These are phyloP conservation scores for Entomortierella lignicola DNA, from an alignment of 192 early-diverging fungal species.

Conservation along the genomic window DNA sequence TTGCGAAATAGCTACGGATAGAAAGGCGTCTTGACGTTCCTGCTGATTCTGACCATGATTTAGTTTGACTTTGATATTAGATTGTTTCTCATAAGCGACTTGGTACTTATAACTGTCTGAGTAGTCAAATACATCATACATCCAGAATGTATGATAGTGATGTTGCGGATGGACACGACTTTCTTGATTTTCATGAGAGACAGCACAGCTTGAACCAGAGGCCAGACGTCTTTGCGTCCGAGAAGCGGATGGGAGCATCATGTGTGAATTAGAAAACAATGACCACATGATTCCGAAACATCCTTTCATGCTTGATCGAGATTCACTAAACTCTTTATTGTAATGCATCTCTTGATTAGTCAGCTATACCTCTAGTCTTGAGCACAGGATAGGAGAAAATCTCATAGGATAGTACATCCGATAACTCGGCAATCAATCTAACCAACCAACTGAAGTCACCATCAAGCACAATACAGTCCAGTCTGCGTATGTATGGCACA, in stretches of 20 bases:
- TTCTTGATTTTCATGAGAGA: not conserved
- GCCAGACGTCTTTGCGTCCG: not conserved
- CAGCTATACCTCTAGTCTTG: constrained; percentile 20
- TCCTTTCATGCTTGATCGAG: constrained; percentile 10
- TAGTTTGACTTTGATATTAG: constrained; percentile 5
- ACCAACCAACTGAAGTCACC: constrained; percentile 17
- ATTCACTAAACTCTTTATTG: constrained; percentile 12
- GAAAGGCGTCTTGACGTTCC: not conserved
- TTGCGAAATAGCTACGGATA: no score
- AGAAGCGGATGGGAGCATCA: not conserved
- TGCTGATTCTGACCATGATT: not conserved
- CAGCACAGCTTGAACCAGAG: not conserved
- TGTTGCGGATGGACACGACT: not conserved
- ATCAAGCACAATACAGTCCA: constrained; percentile 10
- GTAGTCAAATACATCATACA: constrained; percentile 2
- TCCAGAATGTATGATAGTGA: not conserved
- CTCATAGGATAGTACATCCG: constrained; percentile 14
- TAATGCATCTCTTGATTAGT: constrained; percentile 6
- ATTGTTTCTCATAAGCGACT: not conserved
- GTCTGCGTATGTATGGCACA: constrained; percentile 9
- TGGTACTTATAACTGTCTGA: not conserved
- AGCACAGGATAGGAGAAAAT: constrained; percentile 13
- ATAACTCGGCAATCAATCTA: not conserved
- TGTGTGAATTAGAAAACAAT: not conserved
- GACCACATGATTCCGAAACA: not conserved